phyloP scores from a whole-genome alignment of 2,329 filamentous ascomycete genomes.

The Xylaria arbuscula region DNA sequence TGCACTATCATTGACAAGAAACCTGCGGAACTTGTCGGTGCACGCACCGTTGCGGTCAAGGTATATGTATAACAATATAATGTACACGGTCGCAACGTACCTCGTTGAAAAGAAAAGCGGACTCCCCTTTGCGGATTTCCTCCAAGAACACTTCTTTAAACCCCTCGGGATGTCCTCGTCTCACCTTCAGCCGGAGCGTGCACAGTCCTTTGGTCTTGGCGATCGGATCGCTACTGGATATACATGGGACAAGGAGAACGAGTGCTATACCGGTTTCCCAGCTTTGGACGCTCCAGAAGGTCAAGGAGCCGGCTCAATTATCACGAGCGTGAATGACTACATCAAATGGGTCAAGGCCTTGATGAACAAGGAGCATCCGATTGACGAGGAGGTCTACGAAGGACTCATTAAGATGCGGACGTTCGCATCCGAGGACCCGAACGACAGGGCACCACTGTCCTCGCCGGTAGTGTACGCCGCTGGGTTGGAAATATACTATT shows the following conservation, averaged over 20 bases:
- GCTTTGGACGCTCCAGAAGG: conserved; percentile 31
- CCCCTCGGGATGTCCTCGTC: conserved; percentile 43
- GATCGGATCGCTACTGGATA: conserved; percentile 41
- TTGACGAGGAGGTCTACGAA: conserved; percentile 42
- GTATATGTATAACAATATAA: conserved; percentile 43
- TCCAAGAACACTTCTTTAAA: conserved; percentile 41
- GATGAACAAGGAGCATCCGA: conserved; percentile 38
- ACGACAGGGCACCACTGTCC: conserved; percentile 21
- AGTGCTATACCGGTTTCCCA: conserved; percentile 28
- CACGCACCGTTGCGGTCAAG: conserved; percentile 38
- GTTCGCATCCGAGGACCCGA: conserved; percentile 23
- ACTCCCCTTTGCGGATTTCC: conserved; percentile 40
- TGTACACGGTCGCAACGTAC: conserved; percentile 43
- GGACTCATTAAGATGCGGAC: conserved; percentile 39
- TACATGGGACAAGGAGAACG: conserved; percentile 29
- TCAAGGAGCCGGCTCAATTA: conserved; percentile 43
- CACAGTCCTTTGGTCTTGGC: conserved; percentile 34
- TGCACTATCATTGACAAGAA: conserved; percentile 41
- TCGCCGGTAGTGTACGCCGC: conserved; percentile 39
- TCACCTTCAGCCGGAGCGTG: conserved; percentile 38
- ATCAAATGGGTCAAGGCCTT: conserved; percentile 43
- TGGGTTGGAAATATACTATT: conserved; percentile 41
- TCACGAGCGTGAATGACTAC: conserved; percentile 45
- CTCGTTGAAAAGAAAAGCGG: conserved; percentile 41
- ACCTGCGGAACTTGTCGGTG: conserved; percentile 41